Percentiles rank a stretch among this genome's conserved stretches.
Conservation (phyloP, 2,329 filamentous ascomycete genomes). For the Fusarium camptoceras region DNA sequence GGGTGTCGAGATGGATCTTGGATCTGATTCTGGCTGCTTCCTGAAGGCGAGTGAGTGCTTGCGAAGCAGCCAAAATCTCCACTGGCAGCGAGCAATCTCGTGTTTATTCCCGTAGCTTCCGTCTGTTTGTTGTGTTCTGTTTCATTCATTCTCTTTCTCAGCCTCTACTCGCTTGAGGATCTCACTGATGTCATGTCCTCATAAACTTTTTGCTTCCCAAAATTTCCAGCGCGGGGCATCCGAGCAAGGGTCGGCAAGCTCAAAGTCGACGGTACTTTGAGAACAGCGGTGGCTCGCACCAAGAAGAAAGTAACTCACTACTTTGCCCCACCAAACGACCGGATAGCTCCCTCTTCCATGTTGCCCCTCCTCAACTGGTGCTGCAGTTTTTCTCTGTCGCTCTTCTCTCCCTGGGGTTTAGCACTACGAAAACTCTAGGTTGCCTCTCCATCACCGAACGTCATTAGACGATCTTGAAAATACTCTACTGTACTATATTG, state of each 20-base stretch:
- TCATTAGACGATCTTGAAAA: constrained; percentile 23
- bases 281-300: fast-evolving
- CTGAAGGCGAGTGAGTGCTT: constrained; percentile 10
- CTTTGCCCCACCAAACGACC: constrained; percentile 40
- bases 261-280: constrained; percentile 36
- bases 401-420: constrained; percentile 41
- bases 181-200: constrained; percentile 50
- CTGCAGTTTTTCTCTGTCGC: constrained; percentile 31
- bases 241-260: constrained; percentile 25
- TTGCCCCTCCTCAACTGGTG: constrained; percentile 37
- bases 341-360: constrained; percentile 31
- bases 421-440: constrained; percentile 28
- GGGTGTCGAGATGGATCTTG: constrained; percentile 25
- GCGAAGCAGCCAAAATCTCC: neutral
- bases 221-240: constrained; percentile 50
- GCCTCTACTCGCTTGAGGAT: neutral
- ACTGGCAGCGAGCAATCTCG: neutral
- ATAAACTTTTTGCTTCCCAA: constrained; percentile 42
- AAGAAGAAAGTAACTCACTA: constrained; percentile 18
- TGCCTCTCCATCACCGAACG: constrained; percentile 30
- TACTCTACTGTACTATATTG: neutral
- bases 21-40: constrained; percentile 27
- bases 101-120: constrained; percentile 31
- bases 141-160: neutral
- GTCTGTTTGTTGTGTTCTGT: constrained; percentile 11